Base-by-base conservation (phyloP, 768 basidiomycete genomes). In the Amanita jacksonii region DNA sequence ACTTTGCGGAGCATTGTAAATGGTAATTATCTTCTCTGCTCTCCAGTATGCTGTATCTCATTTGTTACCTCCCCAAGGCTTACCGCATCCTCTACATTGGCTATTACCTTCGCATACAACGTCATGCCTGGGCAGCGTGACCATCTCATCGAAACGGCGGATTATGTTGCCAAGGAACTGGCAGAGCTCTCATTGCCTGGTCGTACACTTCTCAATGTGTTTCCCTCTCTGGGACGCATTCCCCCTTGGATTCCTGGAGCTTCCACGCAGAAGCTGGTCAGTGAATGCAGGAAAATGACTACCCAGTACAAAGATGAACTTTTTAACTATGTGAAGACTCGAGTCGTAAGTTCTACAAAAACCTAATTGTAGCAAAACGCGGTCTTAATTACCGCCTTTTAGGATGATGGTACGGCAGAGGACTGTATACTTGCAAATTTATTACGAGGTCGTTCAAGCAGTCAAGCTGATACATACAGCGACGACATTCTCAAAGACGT, bases 231-330 rank as follows among this genome's bases (percentile, higher is more conserved):
- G 23, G 25, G 27, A 19, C 24, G 43, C 24, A 28, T 48, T 8
- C 50, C 50, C 5, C 23, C 38, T 3, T 51, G 46, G 50, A 24
- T 51, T 16, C 50, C 50, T 6, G 50, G 50, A 1, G 42, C 46
- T 2, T 33, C 38, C 1, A 41, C 47, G 37, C 46, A 51, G 32
- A 46, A 12, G 23, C 13, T 15, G 1, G 45, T 28, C n/a, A 31
- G 23, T 5, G 16, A 20, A 2, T 8, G 43, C 12, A 37, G 31
- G 8, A 8, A 31, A 4, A 15, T 16, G 3, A 3, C 30, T 15
- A 7, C 22, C 7, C 9, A n/a, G 37, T 23, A 38, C 15, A 28
- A 28, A 23, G 43, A 42, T 8, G 51, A 47, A 36, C 40, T 13
- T 13, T 41, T 41, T 19, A 8, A 41, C 1, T 19, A 19, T 28